Evolutionary conservation across 495 filamentous ascomycete genomes (phyloP), one percentile per base, ranked within the genome.

Genomic region (Tuber microsphaerosporum): DNA sequence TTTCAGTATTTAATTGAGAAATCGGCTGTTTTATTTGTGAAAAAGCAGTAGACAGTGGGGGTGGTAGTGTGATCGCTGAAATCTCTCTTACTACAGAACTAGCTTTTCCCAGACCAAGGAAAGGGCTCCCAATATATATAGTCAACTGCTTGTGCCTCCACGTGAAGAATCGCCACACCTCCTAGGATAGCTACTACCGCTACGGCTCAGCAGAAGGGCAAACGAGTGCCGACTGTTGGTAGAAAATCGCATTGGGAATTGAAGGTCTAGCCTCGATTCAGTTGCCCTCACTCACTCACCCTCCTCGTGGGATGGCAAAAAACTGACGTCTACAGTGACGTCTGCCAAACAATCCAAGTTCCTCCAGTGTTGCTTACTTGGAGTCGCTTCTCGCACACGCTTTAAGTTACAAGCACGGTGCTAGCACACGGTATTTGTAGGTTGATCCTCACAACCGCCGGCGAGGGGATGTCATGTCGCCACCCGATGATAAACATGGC

Each of bases 1-100:
- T 79, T 79, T 10, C 72, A 8, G 20, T 65, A 22, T 19, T 51
- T 61, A 17, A 26, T 46, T 17, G 43, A 37, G 6, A 34, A 17
- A 20, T n/a, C 61, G 74, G 26, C 44, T 39, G 43, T 26, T 48
- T 31, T 48, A 19, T 46, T 37, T 39, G 19, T 79, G 72, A 70
- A 31, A 70, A 48, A 41, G 44, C 0, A 51, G 61, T 75, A 20
- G 19, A 61, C 14, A 26, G 22, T n/a, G 14, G 10, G 34, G 5
- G 31, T 4, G 2, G 51, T 61, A 3, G 22, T 14, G 22, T 26
- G n/a, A 61, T 26, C 7, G 51, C n/a, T 65, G 56, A 34, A 34
- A 65, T 31, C 56, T 7, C 12, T 34, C 5, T 65, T 3, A 19
- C 26, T 16, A 34, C 14, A 1, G 4, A 19, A 1, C 7, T n/a